Base-by-base conservation (phyloP, 805 yeast species). In the Metschnikowia similis region DNA sequence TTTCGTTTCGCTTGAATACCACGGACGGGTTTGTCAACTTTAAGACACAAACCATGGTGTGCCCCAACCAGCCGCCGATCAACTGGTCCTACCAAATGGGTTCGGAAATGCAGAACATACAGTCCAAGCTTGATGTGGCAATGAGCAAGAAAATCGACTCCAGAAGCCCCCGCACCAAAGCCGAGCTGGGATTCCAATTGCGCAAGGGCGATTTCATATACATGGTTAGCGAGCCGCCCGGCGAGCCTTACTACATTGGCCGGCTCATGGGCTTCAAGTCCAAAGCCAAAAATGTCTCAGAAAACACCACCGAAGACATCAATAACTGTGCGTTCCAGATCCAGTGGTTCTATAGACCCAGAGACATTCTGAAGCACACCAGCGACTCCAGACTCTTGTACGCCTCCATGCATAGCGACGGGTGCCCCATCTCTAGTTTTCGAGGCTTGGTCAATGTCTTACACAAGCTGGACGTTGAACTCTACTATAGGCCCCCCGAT, bases 201-300 rank as follows among this genome's bases (percentile, higher is more conserved):
- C 52, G 53, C 4, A 80, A 79, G 53, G 81, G 81, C 47, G 96
- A 90, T 50, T 82, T 75, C 51, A 84, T 90, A 8, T 90, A 87
- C 63, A 82, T 91, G 83, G 77, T 91, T 10, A 82, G 94, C 54
- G 97, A 89, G 65, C 96, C 96, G 1, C 89, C 96, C 0, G 94
- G 96, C 2, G 97, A 89, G 59, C 97, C 98, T 0, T 94, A 87
- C 71, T 88, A 89, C 60, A 79, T 94, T 40, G 98, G 95, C 0
- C 74, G 92, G 38, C 76, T 92, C 36, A 79, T 88, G 74, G 94
- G 91, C 13, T 89, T 90, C 56, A 66, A 45, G 37, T 35, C 50
- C 16, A 53, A 52, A 34, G 45, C 41, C 38, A 50, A 48, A 34
- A 35, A 37, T 29, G 38, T 27, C 31, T 32, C 39, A 8, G 56